Percentiles rank a stretch among this genome's conserved stretches.
phyloP scores from a whole-genome alignment of 176 grass and related monocot genomes.

The Aechmea fasciata region DNA sequence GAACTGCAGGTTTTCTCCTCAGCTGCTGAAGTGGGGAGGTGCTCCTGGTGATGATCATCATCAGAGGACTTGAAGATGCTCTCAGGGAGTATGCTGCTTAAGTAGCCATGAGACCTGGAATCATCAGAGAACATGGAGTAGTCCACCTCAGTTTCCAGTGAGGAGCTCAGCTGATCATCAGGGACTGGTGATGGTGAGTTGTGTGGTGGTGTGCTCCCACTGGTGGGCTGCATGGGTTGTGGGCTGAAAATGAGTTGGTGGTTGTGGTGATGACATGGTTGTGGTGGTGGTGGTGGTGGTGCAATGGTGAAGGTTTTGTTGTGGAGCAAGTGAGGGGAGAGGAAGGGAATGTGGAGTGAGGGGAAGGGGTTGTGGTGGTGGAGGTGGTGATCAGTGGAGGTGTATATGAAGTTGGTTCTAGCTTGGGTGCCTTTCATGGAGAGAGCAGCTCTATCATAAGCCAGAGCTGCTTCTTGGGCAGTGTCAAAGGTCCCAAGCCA shows the following conservation, averaged over 20 bases:
- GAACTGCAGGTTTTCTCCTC: neutral
- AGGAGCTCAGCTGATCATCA: neutral
- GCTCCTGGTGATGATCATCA: neutral
- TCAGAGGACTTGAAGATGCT: constrained; percentile 1
- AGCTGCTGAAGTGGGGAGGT: neutral
- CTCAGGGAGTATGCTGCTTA: constrained; percentile 9
- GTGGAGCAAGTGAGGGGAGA: constrained; percentile 26
- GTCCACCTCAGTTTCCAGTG: neutral
- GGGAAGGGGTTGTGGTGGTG: constrained; percentile 39
- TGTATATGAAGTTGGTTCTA: constrained; percentile 90
- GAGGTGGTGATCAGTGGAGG: constrained; percentile 26
- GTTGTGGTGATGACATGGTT: neutral
- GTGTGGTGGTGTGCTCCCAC: neutral
- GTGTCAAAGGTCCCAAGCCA: constrained; percentile 99
- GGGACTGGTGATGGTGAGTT: neutral
- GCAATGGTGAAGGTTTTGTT: constrained; percentile 16
- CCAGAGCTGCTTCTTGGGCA: constrained; percentile 92
- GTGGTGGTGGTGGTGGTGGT: constrained; percentile 4
- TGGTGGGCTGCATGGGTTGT: neutral
- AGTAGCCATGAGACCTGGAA: neutral
- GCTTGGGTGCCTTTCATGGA: constrained; percentile 98
- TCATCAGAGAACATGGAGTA: constrained; percentile 9
- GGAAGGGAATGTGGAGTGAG: constrained; percentile 64
- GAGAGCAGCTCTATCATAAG: constrained; percentile 90
- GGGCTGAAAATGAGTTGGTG: too few species aligned